A percentile compares a stretch with the other conserved stretches of the same genome.
These are phyloP conservation scores for Diaporthe citriasiana DNA, from an alignment of 2,329 filamentous ascomycete genomes.

Conservation along the genomic window DNA sequence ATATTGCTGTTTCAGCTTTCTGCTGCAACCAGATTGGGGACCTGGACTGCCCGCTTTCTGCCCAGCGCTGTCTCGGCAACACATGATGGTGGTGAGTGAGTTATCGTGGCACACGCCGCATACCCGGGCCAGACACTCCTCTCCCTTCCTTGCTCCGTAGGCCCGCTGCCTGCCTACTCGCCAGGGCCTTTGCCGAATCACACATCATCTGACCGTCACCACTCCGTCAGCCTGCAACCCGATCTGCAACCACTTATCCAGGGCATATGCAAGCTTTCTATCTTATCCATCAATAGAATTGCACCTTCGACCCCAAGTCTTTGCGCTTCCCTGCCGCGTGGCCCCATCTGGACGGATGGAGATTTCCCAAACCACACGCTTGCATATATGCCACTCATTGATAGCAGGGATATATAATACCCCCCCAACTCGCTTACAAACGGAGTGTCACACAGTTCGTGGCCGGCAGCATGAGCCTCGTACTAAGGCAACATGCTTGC, in stretches of 20 bases:
- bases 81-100: conserved; percentile 23
- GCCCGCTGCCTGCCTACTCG: conserved; percentile 9
- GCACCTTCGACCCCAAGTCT: conserved; percentile 6
- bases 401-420: neutral
- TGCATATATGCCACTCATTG: neutral
- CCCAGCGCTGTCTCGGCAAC: conserved; percentile 28
- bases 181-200: conserved; percentile 15
- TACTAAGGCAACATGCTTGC: conserved; percentile 5
- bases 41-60: conserved; percentile 1
- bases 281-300: neutral
- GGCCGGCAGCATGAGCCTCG: conserved; percentile 15
- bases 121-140: conserved; percentile 1
- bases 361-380: conserved; percentile 17
- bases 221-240: conserved; percentile 35
- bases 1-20: neutral
- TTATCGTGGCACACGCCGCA: neutral
- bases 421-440: conserved; percentile 15
- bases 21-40: neutral
- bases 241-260: conserved; percentile 35
- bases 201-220: conserved; percentile 32
- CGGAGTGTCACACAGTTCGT: neutral
- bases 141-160: neutral
- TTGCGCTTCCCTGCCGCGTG: conserved; percentile 8
- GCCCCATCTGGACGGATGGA: conserved; percentile 4
- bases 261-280: conserved; percentile 14